Evolutionary conservation across 805 yeast species (phyloP).

Genomic region (Hermanozyma aechmeae): DNA sequence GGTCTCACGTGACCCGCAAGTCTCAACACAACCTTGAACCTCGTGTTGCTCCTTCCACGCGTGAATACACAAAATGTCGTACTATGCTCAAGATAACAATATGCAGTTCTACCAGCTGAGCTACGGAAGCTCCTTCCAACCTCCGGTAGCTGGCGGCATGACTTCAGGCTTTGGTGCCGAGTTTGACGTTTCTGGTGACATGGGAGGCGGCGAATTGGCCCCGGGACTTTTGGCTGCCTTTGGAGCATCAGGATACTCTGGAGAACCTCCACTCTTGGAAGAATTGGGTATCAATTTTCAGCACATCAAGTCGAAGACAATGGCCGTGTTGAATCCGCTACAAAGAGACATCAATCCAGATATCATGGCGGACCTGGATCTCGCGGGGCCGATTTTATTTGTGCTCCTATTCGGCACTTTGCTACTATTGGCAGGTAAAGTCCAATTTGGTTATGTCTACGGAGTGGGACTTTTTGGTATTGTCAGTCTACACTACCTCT

Average conservation of each 20-base stretch:
- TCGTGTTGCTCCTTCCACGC: too few species aligned
- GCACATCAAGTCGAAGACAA: constrained; percentile 78
- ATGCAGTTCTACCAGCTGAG: constrained; percentile 36
- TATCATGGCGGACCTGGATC: constrained; percentile 76
- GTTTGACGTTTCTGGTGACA: constrained; percentile 31
- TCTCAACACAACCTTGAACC: too few species aligned
- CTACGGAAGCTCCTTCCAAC: constrained; percentile 22
- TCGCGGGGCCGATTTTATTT: constrained; percentile 91
- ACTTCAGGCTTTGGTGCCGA: constrained; percentile 25
- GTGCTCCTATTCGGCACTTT: constrained; percentile 81
- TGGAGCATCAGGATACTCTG: constrained; percentile 86
- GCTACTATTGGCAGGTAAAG: constrained; percentile 78
- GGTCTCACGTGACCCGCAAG: too few species aligned
- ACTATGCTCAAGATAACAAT: constrained; percentile 27
- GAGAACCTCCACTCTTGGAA: constrained; percentile 88
- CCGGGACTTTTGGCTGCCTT: constrained; percentile 85
- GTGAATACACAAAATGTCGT: constrained; percentile 23
- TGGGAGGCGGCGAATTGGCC: constrained; percentile 43
- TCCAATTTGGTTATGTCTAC: constrained; percentile 93
- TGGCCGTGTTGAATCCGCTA: constrained; percentile 77
- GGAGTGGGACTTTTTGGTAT: constrained; percentile 94
- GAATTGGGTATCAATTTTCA: constrained; percentile 89
- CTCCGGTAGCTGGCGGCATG: constrained; percentile 28
- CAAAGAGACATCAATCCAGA: constrained; percentile 55
- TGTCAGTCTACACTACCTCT: constrained; percentile 69